Percentiles rank a stretch among this genome's conserved stretches.
These are phyloP conservation scores for Aphanoascus verrucosus DNA, from an alignment of 2,329 filamentous ascomycete genomes.

Conservation along the genomic window DNA sequence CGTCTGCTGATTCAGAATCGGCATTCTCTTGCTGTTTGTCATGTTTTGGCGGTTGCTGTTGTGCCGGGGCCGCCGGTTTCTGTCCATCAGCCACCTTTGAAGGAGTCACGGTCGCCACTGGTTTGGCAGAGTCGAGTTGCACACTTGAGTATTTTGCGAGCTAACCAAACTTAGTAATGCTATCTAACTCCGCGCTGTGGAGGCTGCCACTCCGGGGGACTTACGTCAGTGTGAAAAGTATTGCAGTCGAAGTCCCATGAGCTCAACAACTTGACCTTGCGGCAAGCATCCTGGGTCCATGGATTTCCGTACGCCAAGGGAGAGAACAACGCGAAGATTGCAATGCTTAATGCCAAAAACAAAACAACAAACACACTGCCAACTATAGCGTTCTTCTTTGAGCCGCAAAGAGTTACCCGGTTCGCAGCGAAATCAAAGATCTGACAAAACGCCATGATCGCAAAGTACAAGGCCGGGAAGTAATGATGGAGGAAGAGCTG, in stretches of 20 bases:
- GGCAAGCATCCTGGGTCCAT: slow-evolving; percentile 86
- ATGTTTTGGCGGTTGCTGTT: slow-evolving; percentile 18
- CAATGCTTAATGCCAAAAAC: slow-evolving; percentile 63
- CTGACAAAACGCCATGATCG: slow-evolving; percentile 78
- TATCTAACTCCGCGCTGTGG: slow-evolving; percentile 20
- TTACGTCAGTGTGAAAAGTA: slow-evolving; percentile 76
- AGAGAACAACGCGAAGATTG: slow-evolving; percentile 72
- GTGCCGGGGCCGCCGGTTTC: not conserved
- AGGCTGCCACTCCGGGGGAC: slow-evolving; percentile 37
- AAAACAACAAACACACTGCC: slow-evolving; percentile 62
- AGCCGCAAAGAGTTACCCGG: slow-evolving; percentile 56
- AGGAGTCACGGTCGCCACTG: slow-evolving; percentile 14
- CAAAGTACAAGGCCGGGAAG: slow-evolving; percentile 93
- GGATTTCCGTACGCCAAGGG: slow-evolving; percentile 85
- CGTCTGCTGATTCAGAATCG: not conserved
- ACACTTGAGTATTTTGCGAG: slow-evolving; percentile 32
- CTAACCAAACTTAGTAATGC: slow-evolving; percentile 21
- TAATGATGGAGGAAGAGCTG: slow-evolving; percentile 98
- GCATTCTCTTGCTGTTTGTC: slow-evolving; percentile 16
- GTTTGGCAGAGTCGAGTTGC: slow-evolving; percentile 5
- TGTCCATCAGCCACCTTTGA: not conserved
- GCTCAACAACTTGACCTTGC: slow-evolving; percentile 71
- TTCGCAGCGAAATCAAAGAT: slow-evolving; percentile 74
- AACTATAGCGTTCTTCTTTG: slow-evolving; percentile 59
- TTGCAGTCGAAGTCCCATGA: slow-evolving; percentile 99